Evolutionary conservation across 2,329 filamentous ascomycete genomes (phyloP).

Genomic region (Venturia asperata): DNA sequence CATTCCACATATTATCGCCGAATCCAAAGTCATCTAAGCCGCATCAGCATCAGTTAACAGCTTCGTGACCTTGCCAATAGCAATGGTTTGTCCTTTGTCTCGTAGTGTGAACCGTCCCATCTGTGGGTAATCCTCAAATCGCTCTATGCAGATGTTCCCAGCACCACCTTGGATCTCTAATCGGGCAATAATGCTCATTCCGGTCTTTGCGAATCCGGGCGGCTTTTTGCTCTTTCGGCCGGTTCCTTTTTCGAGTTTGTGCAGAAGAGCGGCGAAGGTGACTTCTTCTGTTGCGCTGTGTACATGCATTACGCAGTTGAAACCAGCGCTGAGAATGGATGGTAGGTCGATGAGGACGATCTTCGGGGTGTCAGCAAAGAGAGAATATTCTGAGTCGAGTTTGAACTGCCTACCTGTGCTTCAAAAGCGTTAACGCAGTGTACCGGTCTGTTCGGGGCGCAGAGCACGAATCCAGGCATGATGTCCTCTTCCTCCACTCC

Average conservation of each 20-base stretch:
- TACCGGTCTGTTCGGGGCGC: constrained; percentile 86
- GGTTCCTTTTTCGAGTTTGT: constrained; percentile 94
- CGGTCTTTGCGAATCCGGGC: constrained; percentile 79
- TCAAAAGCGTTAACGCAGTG: constrained; percentile 87
- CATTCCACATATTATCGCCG: background rate
- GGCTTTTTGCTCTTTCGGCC: constrained; percentile 87
- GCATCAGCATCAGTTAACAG: constrained; percentile 37
- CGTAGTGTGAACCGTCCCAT: constrained; percentile 26
- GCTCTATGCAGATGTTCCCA: constrained; percentile 84
- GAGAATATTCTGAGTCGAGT: background rate
- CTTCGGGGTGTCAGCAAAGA: constrained; percentile 35
- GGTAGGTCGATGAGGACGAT: constrained; percentile 93
- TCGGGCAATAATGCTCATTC: constrained; percentile 81
- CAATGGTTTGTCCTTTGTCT: constrained; percentile 81
- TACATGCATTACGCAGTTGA: constrained; percentile 96
- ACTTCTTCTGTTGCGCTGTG: constrained; percentile 98
- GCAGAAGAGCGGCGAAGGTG: constrained; percentile 77
- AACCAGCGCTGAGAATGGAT: constrained; percentile 86
- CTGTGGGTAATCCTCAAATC: constrained; percentile 93
- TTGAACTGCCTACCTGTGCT: constrained; percentile 41
- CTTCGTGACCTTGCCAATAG: constrained; percentile 98
- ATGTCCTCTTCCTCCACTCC: constrained; percentile 98
- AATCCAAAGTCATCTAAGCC: background rate
- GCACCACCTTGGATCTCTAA: constrained; percentile 81
- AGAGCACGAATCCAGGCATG: constrained; percentile 89